Evolutionary conservation across 192 early-diverging fungal genomes (phyloP), one percentile per base, ranked within the genome.

Genomic region (Entomortierella parvispora): DNA sequence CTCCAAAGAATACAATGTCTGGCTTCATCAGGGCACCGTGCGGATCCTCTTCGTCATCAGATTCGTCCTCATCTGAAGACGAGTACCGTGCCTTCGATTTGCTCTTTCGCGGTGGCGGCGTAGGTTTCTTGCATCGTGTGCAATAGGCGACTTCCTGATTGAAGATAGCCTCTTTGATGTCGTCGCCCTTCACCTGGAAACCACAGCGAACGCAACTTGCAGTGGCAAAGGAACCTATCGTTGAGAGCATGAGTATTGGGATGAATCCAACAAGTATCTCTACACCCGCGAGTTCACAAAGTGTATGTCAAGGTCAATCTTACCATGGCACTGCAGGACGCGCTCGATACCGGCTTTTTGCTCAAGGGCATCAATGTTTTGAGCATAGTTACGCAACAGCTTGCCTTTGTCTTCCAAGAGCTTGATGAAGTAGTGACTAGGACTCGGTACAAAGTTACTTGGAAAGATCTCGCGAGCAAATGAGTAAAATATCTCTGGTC

Each of bases 1-100:
- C 98, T 43, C 97, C 96, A 85, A 99, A 99, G 72, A 99, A 99
- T 20, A 94, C 92, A 65, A 99, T 99, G 57, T 96, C 95, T 0
- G 97, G 97, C 65, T 99, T 99, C 88, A 99, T 94, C 42, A 94
- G 86, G 0, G 88, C 85, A 23, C 58, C 52, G 49, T 69, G 71
- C 10, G 48, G 29, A 17, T 57, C 62, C 2, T 70, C 43, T 17
- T 85, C 81, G 40, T 85, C 81, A 23, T 90, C 88, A 34, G 75
- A 86, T 2, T 57, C 33, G 22, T 74, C 71, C 3, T 66, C 71
- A 17, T 74, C 71, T 5, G 47, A 43, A 25, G 65, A 76, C 34
- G 61, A 37, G 11, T 56, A 76, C 29, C 65, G 25, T 20, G 56
- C 37, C 40, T 49, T 47, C 23, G 42, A 23, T 50, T 42, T 43